Evolutionary conservation across 768 basidiomycete species (phyloP).

Genomic region (Pleurotus sapidus): DNA sequence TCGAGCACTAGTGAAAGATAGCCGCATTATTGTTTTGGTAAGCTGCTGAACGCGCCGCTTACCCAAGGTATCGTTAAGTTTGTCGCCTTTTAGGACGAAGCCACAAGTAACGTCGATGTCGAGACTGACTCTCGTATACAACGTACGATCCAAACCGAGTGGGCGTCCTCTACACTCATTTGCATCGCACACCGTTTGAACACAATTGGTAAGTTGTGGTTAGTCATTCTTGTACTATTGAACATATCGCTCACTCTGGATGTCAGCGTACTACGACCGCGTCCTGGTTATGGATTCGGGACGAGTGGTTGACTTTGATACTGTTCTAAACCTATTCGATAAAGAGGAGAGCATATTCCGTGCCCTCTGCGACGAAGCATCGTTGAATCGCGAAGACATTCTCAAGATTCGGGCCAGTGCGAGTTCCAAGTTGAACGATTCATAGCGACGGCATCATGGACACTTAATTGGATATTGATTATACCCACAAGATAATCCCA

Average conservation of each 20-base stretch:
- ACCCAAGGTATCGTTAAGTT: not conserved
- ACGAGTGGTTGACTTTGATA: conserved; percentile 67
- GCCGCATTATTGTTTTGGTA: conserved; percentile 54
- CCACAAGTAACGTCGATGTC: conserved; percentile 38
- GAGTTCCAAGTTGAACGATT: too few species aligned
- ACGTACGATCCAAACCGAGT: conserved; percentile 61
- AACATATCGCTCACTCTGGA: not conserved
- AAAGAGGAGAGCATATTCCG: conserved; percentile 62
- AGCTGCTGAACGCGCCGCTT: conserved; percentile 8
- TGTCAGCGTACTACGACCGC: conserved; percentile 58
- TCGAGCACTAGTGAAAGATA: conserved; percentile 61
- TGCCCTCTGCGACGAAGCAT: conserved; percentile 64
- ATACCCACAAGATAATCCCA: too few species aligned
- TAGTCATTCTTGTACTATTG: not conserved
- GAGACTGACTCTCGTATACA: conserved; percentile 63
- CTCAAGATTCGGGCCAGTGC: conserved; percentile 33
- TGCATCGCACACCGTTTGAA: conserved; percentile 60
- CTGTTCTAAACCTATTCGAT: conserved; percentile 62
- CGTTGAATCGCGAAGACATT: conserved; percentile 52
- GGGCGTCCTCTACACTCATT: conserved; percentile 46
- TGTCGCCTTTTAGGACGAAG: not conserved
- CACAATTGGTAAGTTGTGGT: conserved; percentile 43
- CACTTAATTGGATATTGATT: too few species aligned
- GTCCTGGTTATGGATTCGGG: conserved; percentile 74
- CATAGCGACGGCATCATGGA: too few species aligned